Percentiles rank a stretch among this genome's conserved stretches.
Evolutionary conservation across 1,284 basidiomycete species (phyloP).

Genomic region (Neonothopanus nambi): DNA sequence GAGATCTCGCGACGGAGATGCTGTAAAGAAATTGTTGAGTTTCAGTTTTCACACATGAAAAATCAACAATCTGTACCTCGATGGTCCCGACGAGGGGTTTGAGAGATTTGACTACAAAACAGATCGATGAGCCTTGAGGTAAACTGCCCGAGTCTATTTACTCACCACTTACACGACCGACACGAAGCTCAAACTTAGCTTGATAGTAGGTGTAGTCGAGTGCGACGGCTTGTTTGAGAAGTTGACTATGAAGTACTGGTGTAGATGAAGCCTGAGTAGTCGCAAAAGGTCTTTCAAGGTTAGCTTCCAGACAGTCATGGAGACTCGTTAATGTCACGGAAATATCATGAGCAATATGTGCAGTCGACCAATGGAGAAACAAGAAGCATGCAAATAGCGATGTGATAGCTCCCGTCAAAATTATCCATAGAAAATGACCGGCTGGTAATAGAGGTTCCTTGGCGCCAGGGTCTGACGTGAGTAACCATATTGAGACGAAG

Average conservation of each 20-base stretch:
- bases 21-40: slow-evolving; percentile 29
- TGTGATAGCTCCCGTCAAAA: slow-evolving; percentile 39
- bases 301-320: slow-evolving; percentile 35
- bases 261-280: slow-evolving; percentile 7
- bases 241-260: slow-evolving; percentile 27
- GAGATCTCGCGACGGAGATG: slow-evolving; percentile 48
- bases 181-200: slow-evolving; percentile 47
- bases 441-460: slow-evolving; percentile 30
- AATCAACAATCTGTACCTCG: slow-evolving; percentile 20
- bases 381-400: slow-evolving; percentile 41
- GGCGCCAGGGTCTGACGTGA: slow-evolving; percentile 38
- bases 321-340: slow-evolving; percentile 36
- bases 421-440: slow-evolving; percentile 42
- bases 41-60: neutral
- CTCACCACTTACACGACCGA: slow-evolving; percentile 47
- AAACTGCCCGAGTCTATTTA: neutral
- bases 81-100: slow-evolving; percentile 43
- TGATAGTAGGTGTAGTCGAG: slow-evolving; percentile 46
- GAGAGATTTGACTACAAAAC: slow-evolving; percentile 41
- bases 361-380: slow-evolving; percentile 42
- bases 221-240: slow-evolving; percentile 39
- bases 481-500: slow-evolving; percentile 48
- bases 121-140: neutral
- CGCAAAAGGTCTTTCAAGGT: slow-evolving; percentile 30
- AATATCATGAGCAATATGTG: slow-evolving; percentile 44